Evolutionary conservation across 257 asterid species (phyloP), one percentile per base, ranked within the genome.

Genomic region (Coffea canephora): DNA sequence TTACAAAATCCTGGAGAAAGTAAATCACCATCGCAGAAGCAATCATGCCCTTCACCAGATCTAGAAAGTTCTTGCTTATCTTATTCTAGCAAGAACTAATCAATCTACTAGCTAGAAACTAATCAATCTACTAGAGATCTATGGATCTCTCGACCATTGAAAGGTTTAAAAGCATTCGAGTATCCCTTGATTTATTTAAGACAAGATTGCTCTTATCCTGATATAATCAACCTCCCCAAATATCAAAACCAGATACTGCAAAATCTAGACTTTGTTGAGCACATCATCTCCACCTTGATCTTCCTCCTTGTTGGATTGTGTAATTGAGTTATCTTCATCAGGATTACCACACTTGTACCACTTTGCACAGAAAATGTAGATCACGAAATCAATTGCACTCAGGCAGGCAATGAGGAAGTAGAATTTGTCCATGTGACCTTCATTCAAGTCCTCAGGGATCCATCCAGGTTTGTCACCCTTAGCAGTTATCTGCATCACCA

Each of bases 371-470:
- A 49, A 3, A 54, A 93, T 75, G 52, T 88, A 92, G 3, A 84
- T 23, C 34, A 82, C 76, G 41, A 93, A 87, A 87, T 93, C 93
- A 3, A 90, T 59, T 0, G 87, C 91, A 0, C 92, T 84, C 2
- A 93, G 14, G 4, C 13, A 85, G 9, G 89, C 92, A 52, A 93
- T 82, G 57, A 93, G 84, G 59, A 90, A 93, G 78, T 87, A 93
- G 67, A 93, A 93, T 78, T 85, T 85, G 21, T 93, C 95, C 84
- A 93, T 83, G 8, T 85, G 92, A 0, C 97, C 97, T 2, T 25
- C 11, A 25, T 93, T 93, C 74, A 93, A 67, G 71, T 93, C 80
- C 59, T 84, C 82, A 6, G 97, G 96, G 6, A 93, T 93, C 97
- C 96, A 93, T 2, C 96, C 97, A 0, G 89, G 89, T 2, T 74